Evolutionary conservation across 345 rosid genomes (phyloP), one percentile per base, ranked within the genome.

Genomic region (Acer campestre): DNA sequence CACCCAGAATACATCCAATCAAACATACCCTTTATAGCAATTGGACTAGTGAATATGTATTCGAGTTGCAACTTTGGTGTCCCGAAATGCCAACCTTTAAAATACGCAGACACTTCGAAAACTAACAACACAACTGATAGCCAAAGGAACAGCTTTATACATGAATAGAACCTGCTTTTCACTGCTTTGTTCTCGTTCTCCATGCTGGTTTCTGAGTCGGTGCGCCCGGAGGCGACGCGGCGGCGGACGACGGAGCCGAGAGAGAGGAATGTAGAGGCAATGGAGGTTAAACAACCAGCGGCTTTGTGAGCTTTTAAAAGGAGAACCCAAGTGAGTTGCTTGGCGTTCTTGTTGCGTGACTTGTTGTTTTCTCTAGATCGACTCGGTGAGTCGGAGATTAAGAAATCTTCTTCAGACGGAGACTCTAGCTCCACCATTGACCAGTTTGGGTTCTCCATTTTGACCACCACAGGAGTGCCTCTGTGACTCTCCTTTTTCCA

Each of bases 401-500:
- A 72, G 78, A 95, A 92, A 83, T 95, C 98, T 16, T 92, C 94
- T 31, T 91, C 92, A 1, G 93, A 82, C 0, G 97, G 94, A 38
- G 88, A 89, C 72, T 95, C 93, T 2, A 95, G 89, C 83, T 95
- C 98, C 17, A 91, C 91, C 97, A 95, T 94, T 29, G 98, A 94
- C 99, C 99, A 95, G 84, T 94, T 95, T 2, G 99, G 99, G 81
- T 95, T 94, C 79, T 95, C 97, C 98, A 95, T 94, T 82, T 93
- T 95, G 48, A 95, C 93, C n/a, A 95, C 97, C 3, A 95, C 99
- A 35, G 99, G 95, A 2, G 99, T 95, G 4, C 99, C 98, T 81
- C 86, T 87, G 71, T 89, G 95, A 42, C 77, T 86, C 64, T 88
- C 92, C 79, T 88, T 90, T 10, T 84, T 88, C 97, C 97, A 92